Conservation (phyloP, 2,329 filamentous ascomycete species). For the Graphium sp. region DNA sequence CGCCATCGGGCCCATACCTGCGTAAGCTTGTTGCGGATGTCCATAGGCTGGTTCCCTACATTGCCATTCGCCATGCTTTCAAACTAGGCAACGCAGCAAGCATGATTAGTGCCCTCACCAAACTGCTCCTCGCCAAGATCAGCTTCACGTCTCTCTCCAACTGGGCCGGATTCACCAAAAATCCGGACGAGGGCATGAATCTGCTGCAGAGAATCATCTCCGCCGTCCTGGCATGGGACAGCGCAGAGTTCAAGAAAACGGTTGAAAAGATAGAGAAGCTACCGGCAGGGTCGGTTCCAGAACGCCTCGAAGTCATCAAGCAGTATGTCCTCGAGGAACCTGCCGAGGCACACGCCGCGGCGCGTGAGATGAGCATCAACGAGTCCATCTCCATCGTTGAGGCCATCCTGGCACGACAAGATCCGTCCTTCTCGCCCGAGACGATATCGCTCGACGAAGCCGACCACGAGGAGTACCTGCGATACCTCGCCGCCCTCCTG, state of each 20-base stretch:
- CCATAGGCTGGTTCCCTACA: slow-evolving; percentile 56
- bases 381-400: slow-evolving; percentile 43
- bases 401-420: slow-evolving; percentile 41
- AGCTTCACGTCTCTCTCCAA: slow-evolving; percentile 60
- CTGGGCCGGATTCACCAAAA: slow-evolving; percentile 58
- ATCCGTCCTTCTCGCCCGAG: slow-evolving; percentile 16
- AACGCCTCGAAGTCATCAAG: slow-evolving; percentile 43
- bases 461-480: slow-evolving; percentile 47
- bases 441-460: slow-evolving; percentile 28
- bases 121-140: slow-evolving; percentile 59
- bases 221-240: slow-evolving; percentile 57
- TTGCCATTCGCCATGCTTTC: slow-evolving; percentile 54
- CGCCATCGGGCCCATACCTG: slow-evolving; percentile 59
- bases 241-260: slow-evolving; percentile 49
- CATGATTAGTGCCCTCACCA: slow-evolving; percentile 64
- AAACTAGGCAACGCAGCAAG: slow-evolving; percentile 63
- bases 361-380: slow-evolving; percentile 35
- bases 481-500: slow-evolving; percentile 56
- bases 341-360: slow-evolving; percentile 38
- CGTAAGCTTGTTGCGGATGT: slow-evolving; percentile 54
- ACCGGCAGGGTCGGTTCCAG: slow-evolving; percentile 29
- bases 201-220: slow-evolving; percentile 64
- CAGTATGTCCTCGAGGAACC: slow-evolving; percentile 35
- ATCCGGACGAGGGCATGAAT: slow-evolving; percentile 66
- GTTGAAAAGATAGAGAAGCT: slow-evolving; percentile 47